These are phyloP conservation scores for Mycena belliarum DNA, from an alignment of 768 basidiomycete genomes.

Conservation along the genomic window DNA sequence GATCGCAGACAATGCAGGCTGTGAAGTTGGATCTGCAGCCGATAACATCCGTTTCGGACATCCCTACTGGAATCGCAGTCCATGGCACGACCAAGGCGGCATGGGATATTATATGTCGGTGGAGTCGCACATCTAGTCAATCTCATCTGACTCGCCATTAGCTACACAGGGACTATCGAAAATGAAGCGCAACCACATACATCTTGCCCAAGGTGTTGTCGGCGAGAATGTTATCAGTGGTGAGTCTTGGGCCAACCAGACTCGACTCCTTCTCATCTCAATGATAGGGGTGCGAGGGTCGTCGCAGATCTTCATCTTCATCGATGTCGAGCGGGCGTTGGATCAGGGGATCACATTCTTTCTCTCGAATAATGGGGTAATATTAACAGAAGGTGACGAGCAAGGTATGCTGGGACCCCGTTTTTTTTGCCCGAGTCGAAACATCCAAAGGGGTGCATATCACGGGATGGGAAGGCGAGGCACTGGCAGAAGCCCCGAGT, in stretches of 20 bases:
- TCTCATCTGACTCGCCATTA: conserved; percentile 29
- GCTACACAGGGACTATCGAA: conserved; percentile 72
- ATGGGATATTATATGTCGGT: conserved; percentile 61
- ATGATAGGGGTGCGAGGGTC: conserved; percentile 74
- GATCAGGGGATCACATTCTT: conserved; percentile 72
- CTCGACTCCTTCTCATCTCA: neutral
- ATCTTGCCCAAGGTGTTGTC: conserved; percentile 79
- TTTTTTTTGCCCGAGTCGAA: conserved; percentile 74
- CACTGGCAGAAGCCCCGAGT: neutral
- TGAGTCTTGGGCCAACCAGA: conserved; percentile 26
- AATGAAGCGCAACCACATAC: conserved; percentile 91
- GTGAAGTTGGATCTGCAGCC: conserved; percentile 69
- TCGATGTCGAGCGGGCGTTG: conserved; percentile 72
- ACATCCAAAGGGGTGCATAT: conserved; percentile 37
- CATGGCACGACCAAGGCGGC: conserved; percentile 75
- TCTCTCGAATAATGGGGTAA: conserved; percentile 84
- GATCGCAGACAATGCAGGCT: conserved; percentile 40
- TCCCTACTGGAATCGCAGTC: conserved; percentile 71
- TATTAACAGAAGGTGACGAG: conserved; percentile 79
- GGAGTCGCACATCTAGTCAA: neutral
- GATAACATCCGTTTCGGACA: conserved; percentile 56
- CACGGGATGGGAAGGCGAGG: conserved; percentile 31
- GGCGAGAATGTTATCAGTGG: conserved; percentile 75
- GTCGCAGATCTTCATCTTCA: conserved; percentile 79
- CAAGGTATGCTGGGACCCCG: conserved; percentile 58